These are phyloP conservation scores for Castanospermum australe DNA, from an alignment of 306 rosid genomes.

Conservation along the genomic window DNA sequence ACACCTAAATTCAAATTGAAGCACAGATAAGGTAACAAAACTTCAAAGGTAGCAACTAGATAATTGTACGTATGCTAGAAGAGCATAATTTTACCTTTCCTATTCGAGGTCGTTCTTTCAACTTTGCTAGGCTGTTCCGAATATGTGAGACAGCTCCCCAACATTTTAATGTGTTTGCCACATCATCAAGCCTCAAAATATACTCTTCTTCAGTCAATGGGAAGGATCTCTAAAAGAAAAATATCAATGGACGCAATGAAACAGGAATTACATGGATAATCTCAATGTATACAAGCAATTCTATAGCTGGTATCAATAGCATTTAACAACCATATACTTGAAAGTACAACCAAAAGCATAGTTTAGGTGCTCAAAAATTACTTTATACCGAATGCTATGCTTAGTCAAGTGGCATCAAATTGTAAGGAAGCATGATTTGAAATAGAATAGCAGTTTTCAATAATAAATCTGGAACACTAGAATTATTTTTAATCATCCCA, in stretches of 20 bases:
- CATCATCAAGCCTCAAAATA: conserved; percentile 86
- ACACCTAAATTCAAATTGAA: neutral
- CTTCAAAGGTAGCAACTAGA: neutral
- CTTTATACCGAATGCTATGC: neutral
- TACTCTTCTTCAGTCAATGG: conserved; percentile 98
- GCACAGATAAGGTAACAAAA: neutral
- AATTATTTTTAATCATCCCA: too few species aligned
- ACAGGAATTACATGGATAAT: conserved; percentile 4
- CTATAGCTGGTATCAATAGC: neutral
- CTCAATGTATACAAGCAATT: neutral
- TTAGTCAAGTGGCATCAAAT: neutral
- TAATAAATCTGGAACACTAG: too few species aligned
- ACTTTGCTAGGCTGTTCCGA: conserved; percentile 77
- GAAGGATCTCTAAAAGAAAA: conserved; percentile 70
- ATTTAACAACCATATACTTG: neutral
- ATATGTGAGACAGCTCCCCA: conserved; percentile 99
- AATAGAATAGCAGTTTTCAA: too few species aligned
- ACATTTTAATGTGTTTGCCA: conserved; percentile 85
- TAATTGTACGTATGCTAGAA: neutral
- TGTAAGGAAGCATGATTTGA: too few species aligned
- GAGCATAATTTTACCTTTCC: conserved; percentile 69
- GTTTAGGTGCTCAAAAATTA: neutral
- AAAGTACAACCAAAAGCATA: conserved; percentile 1
- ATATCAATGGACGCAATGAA: conserved; percentile 14
- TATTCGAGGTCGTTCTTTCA: conserved; percentile 90